A percentile compares a stretch with the other conserved stretches of the same genome.
Evolutionary conservation across 305 asterid species (phyloP).

Genomic region (Fraxinus albicans): DNA sequence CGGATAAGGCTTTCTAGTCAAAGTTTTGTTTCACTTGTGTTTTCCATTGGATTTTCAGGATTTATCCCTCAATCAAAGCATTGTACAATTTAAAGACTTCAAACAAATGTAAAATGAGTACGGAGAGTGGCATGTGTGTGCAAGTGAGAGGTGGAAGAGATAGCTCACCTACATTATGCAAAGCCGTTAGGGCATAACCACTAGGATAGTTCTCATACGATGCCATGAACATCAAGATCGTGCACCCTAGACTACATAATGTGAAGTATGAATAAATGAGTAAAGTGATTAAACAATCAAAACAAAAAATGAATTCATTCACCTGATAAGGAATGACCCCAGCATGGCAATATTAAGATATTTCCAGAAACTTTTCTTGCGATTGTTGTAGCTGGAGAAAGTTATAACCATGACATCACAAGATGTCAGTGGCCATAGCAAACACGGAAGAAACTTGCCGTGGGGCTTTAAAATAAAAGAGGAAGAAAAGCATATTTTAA

Average conservation of each 20-base stretch:
- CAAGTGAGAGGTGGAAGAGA: constrained; percentile 14
- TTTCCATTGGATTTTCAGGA: background rate
- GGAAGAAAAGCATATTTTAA: background rate
- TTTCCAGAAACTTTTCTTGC: constrained; percentile 84
- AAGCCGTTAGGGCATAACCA: constrained; percentile 70
- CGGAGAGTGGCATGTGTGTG: background rate
- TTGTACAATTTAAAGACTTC: background rate
- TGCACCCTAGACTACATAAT: constrained; percentile 83
- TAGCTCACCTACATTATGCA: constrained; percentile 72
- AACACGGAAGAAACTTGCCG: background rate
- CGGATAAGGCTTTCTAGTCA: background rate
- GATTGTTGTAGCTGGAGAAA: constrained; percentile 76
- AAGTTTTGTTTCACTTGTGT: background rate
- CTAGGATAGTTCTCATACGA: constrained; percentile 95
- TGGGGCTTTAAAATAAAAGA: background rate
- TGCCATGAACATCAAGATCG: constrained; percentile 69
- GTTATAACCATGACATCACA: constrained; percentile 21
- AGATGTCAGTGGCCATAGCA: constrained; percentile 6
- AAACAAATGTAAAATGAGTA: background rate
- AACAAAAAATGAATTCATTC: constrained; percentile 24
- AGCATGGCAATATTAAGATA: constrained; percentile 65
- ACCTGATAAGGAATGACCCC: constrained; percentile 80
- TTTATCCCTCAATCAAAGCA: background rate
- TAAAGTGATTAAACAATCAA: constrained; percentile 5
- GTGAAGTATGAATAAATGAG: constrained; percentile 37